Evolutionary conservation across 805 yeast species (phyloP), one percentile per base, ranked within the genome.

Genomic region (Kodamaea sagamina): DNA sequence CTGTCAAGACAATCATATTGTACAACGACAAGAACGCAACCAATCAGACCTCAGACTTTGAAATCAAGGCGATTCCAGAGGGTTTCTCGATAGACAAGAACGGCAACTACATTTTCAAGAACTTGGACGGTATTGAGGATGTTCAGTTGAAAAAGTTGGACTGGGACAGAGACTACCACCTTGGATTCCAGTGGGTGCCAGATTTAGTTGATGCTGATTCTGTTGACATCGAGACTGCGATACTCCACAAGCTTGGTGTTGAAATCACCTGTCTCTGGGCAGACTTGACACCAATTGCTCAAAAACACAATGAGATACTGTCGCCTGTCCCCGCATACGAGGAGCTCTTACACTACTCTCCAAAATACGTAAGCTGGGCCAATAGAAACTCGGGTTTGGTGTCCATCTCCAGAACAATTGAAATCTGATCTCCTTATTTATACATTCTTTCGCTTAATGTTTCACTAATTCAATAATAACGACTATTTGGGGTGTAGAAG

Each of bases 121-220:
- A 75, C 46, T 59, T 74, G 47, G 65, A 68, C 19, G 95, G 95
- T 11, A 84, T 88, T 41, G 80, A 82, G 48, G 74, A 74, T 46
- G 54, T 86, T 4, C 79, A 78, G 41, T 56, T 89, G 44, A 86
- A 84, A 61, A 86, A 84, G 55, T 62, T 84, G 19, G 71, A 75
- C 51, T 82, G 88, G 82, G 67, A 75, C 4, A 70, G 71, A 39
- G 53, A 68, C 1, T 84, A 78, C 54, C 86, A 76, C 49, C 47
- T 88, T 34, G 86, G 83, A 2, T 52, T 88, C 39, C 86, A 86
- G 55, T 88, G 95, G 95, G 67, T 84, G 25, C 95, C 95, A 4
- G 74, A 73, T 41, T 65, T 75, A 10, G 71, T 72, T 21, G 80
- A 71, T 11, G 62, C 60, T n/a, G 62, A 49, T 24, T 48, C 50